These are phyloP conservation scores for Chloromonas sp. DNA, from an alignment of 163 green algal species.

Conservation along the genomic window DNA sequence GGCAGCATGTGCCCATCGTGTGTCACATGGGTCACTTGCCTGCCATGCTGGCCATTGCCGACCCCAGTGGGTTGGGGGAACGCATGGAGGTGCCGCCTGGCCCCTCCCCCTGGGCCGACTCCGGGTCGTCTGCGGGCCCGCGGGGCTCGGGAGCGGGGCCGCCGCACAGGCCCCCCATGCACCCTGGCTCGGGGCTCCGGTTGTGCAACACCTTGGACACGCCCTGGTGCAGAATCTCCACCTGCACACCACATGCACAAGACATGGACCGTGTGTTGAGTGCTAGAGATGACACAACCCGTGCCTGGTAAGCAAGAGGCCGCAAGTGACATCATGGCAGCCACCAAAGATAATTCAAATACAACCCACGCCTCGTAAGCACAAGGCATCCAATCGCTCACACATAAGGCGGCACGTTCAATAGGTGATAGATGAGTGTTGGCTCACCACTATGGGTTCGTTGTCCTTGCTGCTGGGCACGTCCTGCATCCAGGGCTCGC, in stretches of 20 bases:
- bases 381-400: too few relatives aligned
- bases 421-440: neutral
- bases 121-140: neutral
- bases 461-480: conserved; percentile 21
- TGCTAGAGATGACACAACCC: neutral
- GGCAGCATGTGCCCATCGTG: neutral
- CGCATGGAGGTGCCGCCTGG: neutral
- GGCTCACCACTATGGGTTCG: conserved; percentile 17
- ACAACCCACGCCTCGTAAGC: too few relatives aligned
- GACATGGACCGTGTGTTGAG: neutral
- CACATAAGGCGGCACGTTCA: too few relatives aligned
- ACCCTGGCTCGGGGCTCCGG: neutral
- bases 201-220: conserved; percentile 24
- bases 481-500: conserved; percentile 46
- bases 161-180: neutral
- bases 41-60: neutral
- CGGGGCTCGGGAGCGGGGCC: too few relatives aligned
- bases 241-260: neutral
- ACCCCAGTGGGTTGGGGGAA: too few relatives aligned
- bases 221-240: conserved; percentile 27
- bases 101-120: neutral
- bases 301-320: too few relatives aligned
- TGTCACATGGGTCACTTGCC: neutral
- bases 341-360: too few relatives aligned
- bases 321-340: too few relatives aligned